Base-by-base conservation (phyloP, 2,329 filamentous ascomycete species). In the Ascochyta fabae region DNA sequence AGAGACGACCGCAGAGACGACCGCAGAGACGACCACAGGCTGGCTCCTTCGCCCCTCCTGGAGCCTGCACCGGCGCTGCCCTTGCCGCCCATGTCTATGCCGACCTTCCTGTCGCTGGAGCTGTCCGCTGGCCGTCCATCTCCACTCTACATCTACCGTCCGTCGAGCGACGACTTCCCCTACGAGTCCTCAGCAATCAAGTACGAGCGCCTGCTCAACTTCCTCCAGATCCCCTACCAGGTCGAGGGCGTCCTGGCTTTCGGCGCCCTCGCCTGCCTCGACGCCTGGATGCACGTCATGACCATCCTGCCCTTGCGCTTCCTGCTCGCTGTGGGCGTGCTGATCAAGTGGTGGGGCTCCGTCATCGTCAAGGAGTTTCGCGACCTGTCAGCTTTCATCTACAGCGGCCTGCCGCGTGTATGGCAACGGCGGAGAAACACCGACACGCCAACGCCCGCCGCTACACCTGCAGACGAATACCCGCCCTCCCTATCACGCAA, bases 281-380 rank as follows among this genome's bases (percentile, higher is more conserved):
- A 99, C 73, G 90, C 94, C 1, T 99, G 94, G 92, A 84, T 99
- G 1, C 95, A 97, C 77, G 96, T 92, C 0, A 96, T 99, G 67
- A 99, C 95, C 0, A 96, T 99, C 40, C 80, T 99, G 0, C 95
- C 95, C 0, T 83, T 99, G 56, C 86, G 95, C 2, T 98, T 99
- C 66, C 75, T 90, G 49, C 89, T 93, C 55, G 94, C 95, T 1
- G 68, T 94, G 0, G 86, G 86, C 19, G 87, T 98, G 2, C 78
- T 99, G 24, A 74, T 86, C 9, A 84, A 85, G 57, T 98, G 93
- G 83, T 96, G 91, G 91, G 82, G 76, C 2, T 85, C 89, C 31
- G 85, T 92, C 22, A 64, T 94, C 2, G 81, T 81, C 4, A 89
- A 88, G 60, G 94, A 98, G 74, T 80, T 82, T 1, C 82, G 81